These are phyloP conservation scores for Saccharomycopsis fermentans DNA, from an alignment of 805 yeast genomes.

Conservation along the genomic window DNA sequence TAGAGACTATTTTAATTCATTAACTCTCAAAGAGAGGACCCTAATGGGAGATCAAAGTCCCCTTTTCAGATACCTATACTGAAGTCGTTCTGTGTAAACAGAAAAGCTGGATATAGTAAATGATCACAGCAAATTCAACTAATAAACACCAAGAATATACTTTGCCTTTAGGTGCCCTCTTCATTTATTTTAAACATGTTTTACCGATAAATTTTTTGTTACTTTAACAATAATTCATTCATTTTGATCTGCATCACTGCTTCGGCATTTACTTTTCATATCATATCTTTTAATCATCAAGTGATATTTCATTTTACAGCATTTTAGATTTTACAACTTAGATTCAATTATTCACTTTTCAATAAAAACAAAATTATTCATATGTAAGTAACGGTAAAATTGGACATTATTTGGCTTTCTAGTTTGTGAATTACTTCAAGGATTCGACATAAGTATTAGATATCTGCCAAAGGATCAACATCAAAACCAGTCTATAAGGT, in stretches of 20 bases:
- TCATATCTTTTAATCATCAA: neutral
- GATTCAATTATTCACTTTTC: neutral
- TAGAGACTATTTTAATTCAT: constrained; percentile 8
- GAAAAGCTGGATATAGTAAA: no score
- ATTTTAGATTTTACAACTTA: neutral
- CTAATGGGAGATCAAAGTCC: constrained; percentile 16
- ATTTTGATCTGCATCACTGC: neutral
- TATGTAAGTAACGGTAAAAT: no score
- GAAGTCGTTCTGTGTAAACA: neutral
- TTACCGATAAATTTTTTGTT: neutral
- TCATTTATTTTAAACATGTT: neutral
- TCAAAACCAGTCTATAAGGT: constrained; percentile 61
- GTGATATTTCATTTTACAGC: neutral
- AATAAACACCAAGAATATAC: no score
- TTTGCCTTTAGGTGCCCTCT: neutral
- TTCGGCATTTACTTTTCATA: neutral
- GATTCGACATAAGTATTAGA: constrained; percentile 44
- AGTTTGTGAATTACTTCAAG: neutral
- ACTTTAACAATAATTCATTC: neutral
- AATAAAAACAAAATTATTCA: no score
- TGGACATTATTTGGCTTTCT: no score
- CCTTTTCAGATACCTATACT: constrained; percentile 10
- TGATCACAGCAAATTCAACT: no score
- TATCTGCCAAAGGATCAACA: constrained; percentile 67
- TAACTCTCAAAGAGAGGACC: constrained; percentile 12